A percentile compares a stretch with the other conserved stretches of the same genome.
Conservation (phyloP, 345 rosid species). For the Citrus trifoliata region DNA sequence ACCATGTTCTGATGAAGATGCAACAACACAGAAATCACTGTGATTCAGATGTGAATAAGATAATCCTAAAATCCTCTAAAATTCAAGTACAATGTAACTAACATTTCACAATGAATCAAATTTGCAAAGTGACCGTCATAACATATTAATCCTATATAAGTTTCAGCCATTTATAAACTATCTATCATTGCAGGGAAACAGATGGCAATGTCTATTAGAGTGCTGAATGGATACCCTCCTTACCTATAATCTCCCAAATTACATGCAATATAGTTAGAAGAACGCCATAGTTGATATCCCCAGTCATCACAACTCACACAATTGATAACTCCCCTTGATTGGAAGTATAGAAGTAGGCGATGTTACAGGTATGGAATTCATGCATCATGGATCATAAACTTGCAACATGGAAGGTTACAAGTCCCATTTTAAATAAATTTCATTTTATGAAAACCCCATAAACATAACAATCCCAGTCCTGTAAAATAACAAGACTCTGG, state of each 20-base stretch:
- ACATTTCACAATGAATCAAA: neutral
- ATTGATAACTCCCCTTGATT: neutral
- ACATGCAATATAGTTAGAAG: neutral
- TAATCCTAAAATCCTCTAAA: neutral
- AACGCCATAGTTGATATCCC: neutral
- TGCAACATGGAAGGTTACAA: neutral
- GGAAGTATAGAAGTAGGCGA: neutral
- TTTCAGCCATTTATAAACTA: neutral
- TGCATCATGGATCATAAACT: neutral
- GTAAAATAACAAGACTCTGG: neutral
- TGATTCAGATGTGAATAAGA: neutral
- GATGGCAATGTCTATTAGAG: neutral
- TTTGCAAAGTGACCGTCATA: neutral
- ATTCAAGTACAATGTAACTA: neutral
- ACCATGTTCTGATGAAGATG: neutral
- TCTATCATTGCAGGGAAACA: neutral
- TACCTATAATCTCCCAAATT: neutral
- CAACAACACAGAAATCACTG: neutral
- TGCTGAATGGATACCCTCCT: neutral
- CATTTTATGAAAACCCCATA: neutral
- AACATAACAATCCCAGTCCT: neutral
- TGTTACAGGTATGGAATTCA: neutral
- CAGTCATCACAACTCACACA: neutral
- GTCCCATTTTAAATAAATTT: neutral
- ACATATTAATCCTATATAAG: neutral